phyloP scores from a whole-genome alignment of 352 stramenopile genomes.

The Pseudoperonospora humuli region DNA sequence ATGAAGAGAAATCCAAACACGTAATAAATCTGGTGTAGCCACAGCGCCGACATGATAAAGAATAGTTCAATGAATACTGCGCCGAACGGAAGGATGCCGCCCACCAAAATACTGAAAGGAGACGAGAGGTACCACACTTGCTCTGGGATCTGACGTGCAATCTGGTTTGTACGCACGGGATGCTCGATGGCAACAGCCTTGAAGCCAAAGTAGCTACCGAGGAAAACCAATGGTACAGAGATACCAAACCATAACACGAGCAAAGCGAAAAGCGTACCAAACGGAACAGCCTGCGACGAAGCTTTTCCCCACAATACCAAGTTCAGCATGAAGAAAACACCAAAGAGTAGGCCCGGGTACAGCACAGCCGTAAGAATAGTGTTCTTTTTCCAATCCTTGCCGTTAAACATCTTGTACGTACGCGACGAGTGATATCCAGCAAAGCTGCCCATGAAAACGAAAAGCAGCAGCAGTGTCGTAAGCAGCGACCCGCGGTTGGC shows the following conservation, averaged over 20 bases:
- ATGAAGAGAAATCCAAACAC: constrained; percentile 99
- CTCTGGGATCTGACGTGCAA: constrained; percentile 87
- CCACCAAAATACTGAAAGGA: constrained; percentile 91
- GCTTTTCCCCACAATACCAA: constrained; percentile 88
- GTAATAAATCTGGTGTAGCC: constrained; percentile 99
- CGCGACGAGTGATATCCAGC: constrained; percentile 94
- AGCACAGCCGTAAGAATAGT: constrained; percentile 93
- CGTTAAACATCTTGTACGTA: constrained; percentile 98
- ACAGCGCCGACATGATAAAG: constrained; percentile 99
- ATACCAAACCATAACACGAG: constrained; percentile 98
- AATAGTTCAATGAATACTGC: constrained; percentile 99
- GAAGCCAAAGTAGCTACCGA: constrained; percentile 96
- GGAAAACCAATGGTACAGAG: constrained; percentile 96
- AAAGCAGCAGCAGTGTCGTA: constrained; percentile 95
- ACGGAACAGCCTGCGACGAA: constrained; percentile 87
- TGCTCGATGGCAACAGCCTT: constrained; percentile 81
- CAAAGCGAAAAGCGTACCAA: constrained; percentile 95
- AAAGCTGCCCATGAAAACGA: constrained; percentile 97
- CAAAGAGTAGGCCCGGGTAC: constrained; percentile 91
- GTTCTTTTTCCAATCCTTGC: constrained; percentile 96
- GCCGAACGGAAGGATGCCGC: constrained; percentile 98
- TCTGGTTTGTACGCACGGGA: constrained; percentile 87
- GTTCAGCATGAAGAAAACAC: constrained; percentile 95
- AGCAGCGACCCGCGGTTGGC: constrained; percentile 95
- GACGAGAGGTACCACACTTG: constrained; percentile 95